phyloP scores from a whole-genome alignment of 169 alveolate genomes.

The Plasmodium berghei region DNA sequence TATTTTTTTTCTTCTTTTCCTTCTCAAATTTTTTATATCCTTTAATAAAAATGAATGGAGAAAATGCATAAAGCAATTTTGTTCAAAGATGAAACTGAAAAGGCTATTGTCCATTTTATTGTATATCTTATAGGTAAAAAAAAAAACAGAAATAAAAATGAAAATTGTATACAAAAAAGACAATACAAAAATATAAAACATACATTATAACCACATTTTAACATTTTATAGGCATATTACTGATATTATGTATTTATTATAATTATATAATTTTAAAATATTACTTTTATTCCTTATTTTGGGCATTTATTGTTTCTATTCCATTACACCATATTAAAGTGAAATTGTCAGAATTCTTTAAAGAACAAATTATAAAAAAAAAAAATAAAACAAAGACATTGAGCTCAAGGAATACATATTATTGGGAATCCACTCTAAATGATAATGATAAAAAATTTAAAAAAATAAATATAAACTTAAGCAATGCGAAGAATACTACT shows the following conservation, averaged over 20 bases:
- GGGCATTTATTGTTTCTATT: conserved; percentile 82
- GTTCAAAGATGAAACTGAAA: conserved; percentile 78
- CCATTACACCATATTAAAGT: conserved; percentile 77
- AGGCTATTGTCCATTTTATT: conserved; percentile 79
- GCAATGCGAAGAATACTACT: background rate
- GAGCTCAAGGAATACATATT: background rate
- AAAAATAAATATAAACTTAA: background rate
- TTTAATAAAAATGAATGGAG: conserved; percentile 39
- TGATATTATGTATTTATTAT: conserved; percentile 77
- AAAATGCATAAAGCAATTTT: conserved; percentile 63
- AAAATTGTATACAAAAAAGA: background rate
- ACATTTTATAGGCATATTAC: conserved; percentile 49
- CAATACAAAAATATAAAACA: background rate
- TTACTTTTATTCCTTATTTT: conserved; percentile 78
- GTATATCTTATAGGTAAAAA: conserved; percentile 75
- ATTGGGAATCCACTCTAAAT: background rate
- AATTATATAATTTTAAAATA: conserved; percentile 78
- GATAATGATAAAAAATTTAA: background rate
- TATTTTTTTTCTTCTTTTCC: background rate
- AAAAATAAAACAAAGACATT: conserved; percentile 9
- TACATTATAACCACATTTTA: background rate
- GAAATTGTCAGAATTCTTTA: conserved; percentile 34
- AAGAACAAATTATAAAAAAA: conserved; percentile 21
- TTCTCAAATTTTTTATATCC: background rate
- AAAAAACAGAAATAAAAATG: background rate